Percentiles rank a stretch among this genome's conserved stretches.
These are phyloP conservation scores for Leccinum barrowsii DNA, from an alignment of 768 basidiomycete genomes.

Conservation along the genomic window DNA sequence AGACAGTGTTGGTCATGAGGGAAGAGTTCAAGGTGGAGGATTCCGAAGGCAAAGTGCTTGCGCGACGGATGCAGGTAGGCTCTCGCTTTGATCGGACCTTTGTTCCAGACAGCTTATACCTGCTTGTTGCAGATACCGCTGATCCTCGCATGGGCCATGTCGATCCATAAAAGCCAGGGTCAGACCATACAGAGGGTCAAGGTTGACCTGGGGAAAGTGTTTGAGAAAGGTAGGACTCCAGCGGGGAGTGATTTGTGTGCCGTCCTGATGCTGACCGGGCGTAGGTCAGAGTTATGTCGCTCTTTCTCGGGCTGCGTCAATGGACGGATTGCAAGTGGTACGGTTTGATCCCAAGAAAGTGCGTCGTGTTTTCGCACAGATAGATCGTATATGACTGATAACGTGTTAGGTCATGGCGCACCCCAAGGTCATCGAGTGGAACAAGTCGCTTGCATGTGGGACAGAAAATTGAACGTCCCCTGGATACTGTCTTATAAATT, in stretches of 20 bases:
- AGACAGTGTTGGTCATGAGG: constrained; percentile 45
- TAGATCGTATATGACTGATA: neutral
- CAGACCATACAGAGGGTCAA: constrained; percentile 66
- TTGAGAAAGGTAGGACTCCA: constrained; percentile 45
- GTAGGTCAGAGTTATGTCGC: constrained; percentile 48
- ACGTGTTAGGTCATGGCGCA: constrained; percentile 39
- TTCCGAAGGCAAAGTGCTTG: constrained; percentile 46
- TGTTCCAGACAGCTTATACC: neutral
- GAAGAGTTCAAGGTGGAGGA: constrained; percentile 55
- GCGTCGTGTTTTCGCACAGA: neutral
- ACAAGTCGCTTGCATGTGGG: constrained; percentile 23
- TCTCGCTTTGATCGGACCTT: neutral
- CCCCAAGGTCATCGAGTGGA: constrained; percentile 43
- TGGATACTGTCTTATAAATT: neutral
- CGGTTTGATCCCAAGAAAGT: constrained; percentile 53
- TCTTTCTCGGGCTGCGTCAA: constrained; percentile 48
- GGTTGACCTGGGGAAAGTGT: constrained; percentile 63
- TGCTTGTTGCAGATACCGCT: constrained; percentile 52
- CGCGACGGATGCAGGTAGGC: constrained; percentile 43
- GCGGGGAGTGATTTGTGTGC: neutral
- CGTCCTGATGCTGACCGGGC: neutral
- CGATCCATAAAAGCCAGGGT: constrained; percentile 77
- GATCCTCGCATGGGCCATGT: constrained; percentile 75
- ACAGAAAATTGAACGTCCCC: neutral
- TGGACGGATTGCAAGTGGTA: constrained; percentile 53